Base-by-base conservation (phyloP, 1,139 yeast species). In the Pichia kudriavzevii region DNA sequence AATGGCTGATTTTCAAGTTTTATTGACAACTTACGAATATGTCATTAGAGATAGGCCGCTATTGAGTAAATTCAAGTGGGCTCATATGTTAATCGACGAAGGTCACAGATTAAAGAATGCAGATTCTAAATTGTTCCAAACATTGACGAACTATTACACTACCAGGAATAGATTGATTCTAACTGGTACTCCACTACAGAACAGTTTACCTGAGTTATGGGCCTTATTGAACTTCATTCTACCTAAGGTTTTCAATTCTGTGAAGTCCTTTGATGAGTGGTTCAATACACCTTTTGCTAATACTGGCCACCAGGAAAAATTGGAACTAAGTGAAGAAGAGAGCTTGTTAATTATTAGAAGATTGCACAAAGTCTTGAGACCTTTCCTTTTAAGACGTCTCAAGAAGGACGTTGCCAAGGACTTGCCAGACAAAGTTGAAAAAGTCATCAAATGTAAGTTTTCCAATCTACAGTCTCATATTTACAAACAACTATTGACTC, bases 391-490 rank as follows among this genome's bases (percentile, higher is more conserved):
- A 52, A 78, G 98, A 63, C 80, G 98, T 66, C 72, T 91, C 63
- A 91, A 91, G 64, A 88, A 87, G 59, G 98, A 91, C 65, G 98
- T 91, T 26, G 98, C 91, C 56, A 88, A 87, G 56, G 97, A 88
- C 55, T 70, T 91, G 47, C 98, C 98, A 2, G 88, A 85, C 56
- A 91, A 91, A 65, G 84, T 91, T 36, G 98, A 91, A 61, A 87
- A 79, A 57, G 97, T 91, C 30, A 72, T 91, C 52, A 91, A 91
- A 61, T 91, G 98, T 66, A 85, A 85, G 60, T 80, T 85, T 80
- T 83, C 95, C 31, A 79, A 93, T 0, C 65, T 91, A 45, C 98
- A 91, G 63, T 68, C 72, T 30, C 73, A 77, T 46, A 69, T 91
- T 49, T 91, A 81, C 52, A 78, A 79, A 50, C 85, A 79, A 55